Evolutionary conservation across 257 asterid species (phyloP).

Genomic region (Nicotiana tabacum): DNA sequence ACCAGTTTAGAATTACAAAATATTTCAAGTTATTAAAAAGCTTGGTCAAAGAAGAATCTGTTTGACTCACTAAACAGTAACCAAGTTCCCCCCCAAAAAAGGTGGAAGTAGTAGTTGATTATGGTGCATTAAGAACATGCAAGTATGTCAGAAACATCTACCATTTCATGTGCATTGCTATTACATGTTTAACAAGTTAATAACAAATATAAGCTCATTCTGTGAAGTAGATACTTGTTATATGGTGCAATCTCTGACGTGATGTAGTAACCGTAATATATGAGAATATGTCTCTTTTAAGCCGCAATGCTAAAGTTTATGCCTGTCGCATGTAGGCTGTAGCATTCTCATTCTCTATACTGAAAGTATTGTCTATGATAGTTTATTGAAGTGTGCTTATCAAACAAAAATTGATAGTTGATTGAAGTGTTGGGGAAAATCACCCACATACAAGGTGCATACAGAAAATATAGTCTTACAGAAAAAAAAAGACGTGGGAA

Average conservation of each 20-base stretch:
- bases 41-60: background rate
- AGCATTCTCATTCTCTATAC: background rate
- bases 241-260: background rate
- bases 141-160: background rate
- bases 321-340: background rate
- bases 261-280: background rate
- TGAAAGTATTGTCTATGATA: background rate
- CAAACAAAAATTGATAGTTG: background rate
- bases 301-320: background rate
- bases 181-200: background rate
- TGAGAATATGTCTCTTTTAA: background rate
- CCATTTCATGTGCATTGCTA: constrained; percentile 2
- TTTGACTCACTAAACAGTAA: background rate
- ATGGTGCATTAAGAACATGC: background rate
- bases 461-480: background rate
- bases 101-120: background rate
- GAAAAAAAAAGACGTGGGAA: background rate
- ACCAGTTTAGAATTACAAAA: background rate
- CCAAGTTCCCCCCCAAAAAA: background rate
- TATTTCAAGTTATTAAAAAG: background rate
- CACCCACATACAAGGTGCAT: background rate
- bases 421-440: background rate
- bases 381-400: background rate
- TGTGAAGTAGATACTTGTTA: background rate
- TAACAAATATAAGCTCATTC: background rate